A percentile compares a stretch with the other conserved stretches of the same genome.
Conservation (phyloP, 1,284 basidiomycete genomes). For the Ustilago tritici region DNA sequence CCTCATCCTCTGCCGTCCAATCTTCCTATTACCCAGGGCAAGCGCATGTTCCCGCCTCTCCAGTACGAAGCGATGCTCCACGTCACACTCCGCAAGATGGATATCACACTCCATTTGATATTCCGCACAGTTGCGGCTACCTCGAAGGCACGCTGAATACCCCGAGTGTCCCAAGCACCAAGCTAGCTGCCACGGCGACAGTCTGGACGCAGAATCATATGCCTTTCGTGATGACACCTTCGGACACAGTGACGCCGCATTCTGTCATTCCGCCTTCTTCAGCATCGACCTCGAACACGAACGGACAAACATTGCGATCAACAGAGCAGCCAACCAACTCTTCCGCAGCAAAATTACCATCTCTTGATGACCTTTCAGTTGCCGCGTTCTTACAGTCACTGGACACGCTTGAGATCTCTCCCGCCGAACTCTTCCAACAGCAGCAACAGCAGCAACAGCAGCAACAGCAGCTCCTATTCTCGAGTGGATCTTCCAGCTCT, state of each 20-base stretch:
- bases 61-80: conserved; percentile 13
- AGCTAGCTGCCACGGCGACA: conserved; percentile 11
- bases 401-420: conserved; percentile 65
- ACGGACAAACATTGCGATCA: background rate
- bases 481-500: conserved; percentile 12
- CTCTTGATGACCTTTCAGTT: conserved; percentile 60
- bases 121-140: background rate
- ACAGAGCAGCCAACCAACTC: background rate
- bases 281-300: background rate
- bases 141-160: conserved; percentile 8
- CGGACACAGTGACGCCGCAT: conserved; percentile 26
- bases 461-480: conserved; percentile 37
- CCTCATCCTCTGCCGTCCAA: background rate
- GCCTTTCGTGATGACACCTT: conserved; percentile 22
- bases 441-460: conserved; percentile 40
- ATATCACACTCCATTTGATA: background rate
- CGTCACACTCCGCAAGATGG: conserved; percentile 7
- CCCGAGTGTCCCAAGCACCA: background rate
- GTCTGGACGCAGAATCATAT: conserved; percentile 23
- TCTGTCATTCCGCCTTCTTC: conserved; percentile 12
- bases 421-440: conserved; percentile 52
- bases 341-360: conserved; percentile 29
- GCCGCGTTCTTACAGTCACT: conserved; percentile 67
- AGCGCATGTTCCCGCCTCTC: conserved; percentile 9
- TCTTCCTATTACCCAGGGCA: background rate